Base-by-base conservation (phyloP, 1,284 basidiomycete species). In the Boletus putidus region DNA sequence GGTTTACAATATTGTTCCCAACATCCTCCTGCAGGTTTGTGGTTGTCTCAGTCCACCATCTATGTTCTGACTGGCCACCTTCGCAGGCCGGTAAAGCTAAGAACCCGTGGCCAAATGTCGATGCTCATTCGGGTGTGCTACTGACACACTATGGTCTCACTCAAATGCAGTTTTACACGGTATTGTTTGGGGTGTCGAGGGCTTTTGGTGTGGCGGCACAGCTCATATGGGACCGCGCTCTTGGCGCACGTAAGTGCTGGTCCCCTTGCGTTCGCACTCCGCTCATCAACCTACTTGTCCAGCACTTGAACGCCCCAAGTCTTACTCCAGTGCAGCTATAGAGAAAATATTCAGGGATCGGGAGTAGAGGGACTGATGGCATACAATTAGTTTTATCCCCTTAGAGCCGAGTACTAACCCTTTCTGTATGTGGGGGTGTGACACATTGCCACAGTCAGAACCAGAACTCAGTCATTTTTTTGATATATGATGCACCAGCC, bases 61-160 rank as follows among this genome's bases (percentile, higher is more conserved):
- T 90, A 91, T 56, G 83, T 87, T 69, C 3, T 31, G 18, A 90
- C 94, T 68, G 82, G 55, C 5, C 4, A 4, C 23, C 94, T 53
- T 87, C 91, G 61, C 88, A 96, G 85, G 92, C 93, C 68, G 93
- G 93, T 69, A 96, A 95, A 78, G 93, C 92, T 61, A 95, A 95
- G 86, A 96, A 91, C 79, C 89, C 90, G 9, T 91, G 89, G 88
- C 91, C 92, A 53, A 97, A 98, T 76, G 96, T 98, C 61, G 96
- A 98, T 76, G 94, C 96, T 59, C 94, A 95, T 79, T 98, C 96
- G 37, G 96, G 96, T 79, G 94, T 90, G 65, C 87, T 98, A 58
- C 82, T 98, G 57, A 93, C 93, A 61, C 82, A 96, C 79, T 96
- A 94, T 73, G 94, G 93, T 58, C 79, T 94, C 61, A 82, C 84